Evolutionary conservation across 345 rosid species (phyloP), one percentile per base, ranked within the genome.

Genomic region (Durio zibethinus): DNA sequence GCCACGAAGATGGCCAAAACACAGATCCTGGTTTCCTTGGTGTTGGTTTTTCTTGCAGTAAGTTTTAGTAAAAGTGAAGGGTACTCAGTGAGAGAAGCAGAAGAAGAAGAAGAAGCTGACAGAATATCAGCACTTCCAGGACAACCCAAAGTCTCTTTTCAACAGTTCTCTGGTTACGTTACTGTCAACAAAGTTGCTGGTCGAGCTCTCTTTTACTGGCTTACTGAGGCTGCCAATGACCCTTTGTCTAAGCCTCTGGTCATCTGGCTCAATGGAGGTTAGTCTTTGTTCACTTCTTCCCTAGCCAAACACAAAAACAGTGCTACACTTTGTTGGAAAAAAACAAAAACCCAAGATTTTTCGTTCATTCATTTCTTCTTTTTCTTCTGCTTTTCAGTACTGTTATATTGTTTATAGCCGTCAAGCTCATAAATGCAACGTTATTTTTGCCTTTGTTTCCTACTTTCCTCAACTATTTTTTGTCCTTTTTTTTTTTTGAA

Each of bases 241-340:
- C 95, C 90, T 57, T 72, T 80, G 12, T 85, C 94, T 14, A 92
- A 90, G 80, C 98, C 99, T 65, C 79, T 93, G 63, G 97, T 96
- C 11, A 76, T 96, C 76, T 96, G 98, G 97, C 99, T 96, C 69
- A 96, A 96, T 79, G 99, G 99, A 88, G 99, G 99, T 91, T 43
- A 77, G 21, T 27, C 20, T 40, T 59, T 4, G 10, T 70, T 48
- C 23, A 43, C 50, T 53, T 21, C 73, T 73, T 35, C 62, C 53
- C 63, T 18, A 23, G 2, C 47, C 38, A 38, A 18, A 57, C 33
- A 36, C 11, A 16, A 29, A 7, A 45, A 29, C 38, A 48, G 10
- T 57, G 3, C 11, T 21, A 21, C 10, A 56, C 23, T 18, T 52
- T 5, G 2, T 7, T 52, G 3, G 12, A 23, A 10, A 2, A 4